Base-by-base conservation (phyloP, 2,329 filamentous ascomycete species). In the Helotiales sp. region DNA sequence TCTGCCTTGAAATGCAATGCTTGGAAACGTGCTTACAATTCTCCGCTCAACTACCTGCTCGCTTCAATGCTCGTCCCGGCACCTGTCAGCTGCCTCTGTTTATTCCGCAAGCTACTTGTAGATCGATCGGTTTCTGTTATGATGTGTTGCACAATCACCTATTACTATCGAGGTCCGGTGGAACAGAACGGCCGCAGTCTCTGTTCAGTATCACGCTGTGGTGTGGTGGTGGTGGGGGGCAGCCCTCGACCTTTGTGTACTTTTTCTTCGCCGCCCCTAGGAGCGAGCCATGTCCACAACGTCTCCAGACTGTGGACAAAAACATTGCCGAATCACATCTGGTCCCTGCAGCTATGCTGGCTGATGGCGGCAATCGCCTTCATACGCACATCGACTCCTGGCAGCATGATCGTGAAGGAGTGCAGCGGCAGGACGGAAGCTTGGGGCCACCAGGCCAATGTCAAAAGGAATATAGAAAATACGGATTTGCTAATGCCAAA, bases 11-110 rank as follows among this genome's bases (percentile, higher is more conserved):
- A 61, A 49, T 61, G 40, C 58, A 61, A 49, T 61, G 40, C 58
- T 61, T 49, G 40, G 59, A 26, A 20, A 32, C 22, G 13, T 50
- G 59, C 45, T 60, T 20, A 47, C 37, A 47, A 28, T 15, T 47
- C 37, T 30, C 57, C 45, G 57, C 57, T 45, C 57, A 28, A 30
- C 10, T 60, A 37, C 15, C 3, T 17, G 57, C 37, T 60, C 37
- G 37, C 49, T 63, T 49, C 32, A 55, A 63, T 55, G n/a, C 34
- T 45, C 34, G 52, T 55, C 34, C 61, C 47, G 49, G 22, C 22
- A 22, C n/a, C 43, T 67, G 65, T 72, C 70, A 72, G 70, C 69
- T 69, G 70, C 59, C 62, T 50, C 20, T 59, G 26, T 20, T 69
- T n/a, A n/a, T n/a, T 62, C 63, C 66, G 68, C 50, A 61, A 64